These are phyloP conservation scores for Trichoderma gracile DNA, from an alignment of 2,329 filamentous ascomycete genomes.

Conservation along the genomic window DNA sequence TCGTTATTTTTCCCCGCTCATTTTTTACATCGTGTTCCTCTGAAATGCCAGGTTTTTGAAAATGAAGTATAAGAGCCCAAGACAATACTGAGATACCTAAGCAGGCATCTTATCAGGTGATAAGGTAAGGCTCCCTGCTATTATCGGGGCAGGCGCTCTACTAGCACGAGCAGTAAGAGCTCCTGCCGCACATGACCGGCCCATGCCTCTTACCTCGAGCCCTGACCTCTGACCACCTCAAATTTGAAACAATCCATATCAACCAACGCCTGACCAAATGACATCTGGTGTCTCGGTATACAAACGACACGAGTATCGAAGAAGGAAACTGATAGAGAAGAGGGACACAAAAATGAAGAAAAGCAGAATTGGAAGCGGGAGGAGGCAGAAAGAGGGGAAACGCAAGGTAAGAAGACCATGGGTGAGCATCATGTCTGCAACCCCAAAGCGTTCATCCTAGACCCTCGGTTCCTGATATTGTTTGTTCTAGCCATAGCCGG, in stretches of 20 bases:
- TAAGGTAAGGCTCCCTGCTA: no score
- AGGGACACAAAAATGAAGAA: not conserved
- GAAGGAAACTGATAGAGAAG: not conserved
- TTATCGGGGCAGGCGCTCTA: no score
- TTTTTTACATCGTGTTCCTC: no score
- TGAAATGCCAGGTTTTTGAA: not conserved
- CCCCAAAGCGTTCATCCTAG: conserved; percentile 3
- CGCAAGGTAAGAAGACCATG: not conserved
- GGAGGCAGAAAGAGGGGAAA: not conserved
- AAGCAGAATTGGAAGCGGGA: not conserved
- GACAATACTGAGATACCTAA: no score
- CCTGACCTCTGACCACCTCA: no score
- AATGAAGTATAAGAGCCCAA: no score
- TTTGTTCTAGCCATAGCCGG: not conserved
- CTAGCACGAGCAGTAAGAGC: no score
- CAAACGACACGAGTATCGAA: not conserved
- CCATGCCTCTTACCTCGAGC: not conserved
- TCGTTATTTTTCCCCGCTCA: not conserved
- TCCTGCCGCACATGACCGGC: no score
- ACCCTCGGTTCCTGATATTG: no score
- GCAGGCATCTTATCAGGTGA: no score
- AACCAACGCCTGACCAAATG: no score
- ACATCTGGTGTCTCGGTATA: not conserved
- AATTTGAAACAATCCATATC: no score
- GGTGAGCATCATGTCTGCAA: not conserved